Conservation (phyloP, 164 flowering plant species). For the Piper betle region DNA sequence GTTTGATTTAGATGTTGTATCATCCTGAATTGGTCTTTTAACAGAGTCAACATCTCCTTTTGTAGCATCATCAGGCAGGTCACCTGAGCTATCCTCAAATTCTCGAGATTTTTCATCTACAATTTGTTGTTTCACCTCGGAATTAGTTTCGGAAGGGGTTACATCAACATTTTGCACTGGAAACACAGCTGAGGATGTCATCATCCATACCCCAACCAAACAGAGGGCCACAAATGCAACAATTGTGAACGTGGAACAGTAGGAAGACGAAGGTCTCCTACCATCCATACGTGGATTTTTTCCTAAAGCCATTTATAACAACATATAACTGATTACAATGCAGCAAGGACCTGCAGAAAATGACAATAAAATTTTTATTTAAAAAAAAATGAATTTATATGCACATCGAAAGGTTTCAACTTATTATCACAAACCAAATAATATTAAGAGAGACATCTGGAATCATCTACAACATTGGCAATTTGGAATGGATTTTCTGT, state of each 20-base stretch:
- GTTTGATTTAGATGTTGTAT: slow-evolving; percentile 6
- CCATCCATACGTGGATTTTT: too few relatives aligned
- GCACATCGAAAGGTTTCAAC: too few relatives aligned
- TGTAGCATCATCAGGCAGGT: slow-evolving; percentile 17
- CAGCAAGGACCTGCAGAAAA: background rate
- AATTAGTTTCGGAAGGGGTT: slow-evolving; percentile 32
- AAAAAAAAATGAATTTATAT: too few relatives aligned
- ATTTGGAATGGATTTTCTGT: too few relatives aligned
- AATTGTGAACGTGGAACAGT: too few relatives aligned
- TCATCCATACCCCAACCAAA: slow-evolving; percentile 99
- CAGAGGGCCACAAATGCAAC: too few relatives aligned
- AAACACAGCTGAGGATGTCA: slow-evolving; percentile 74
- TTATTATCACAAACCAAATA: too few relatives aligned
- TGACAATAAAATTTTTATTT: too few relatives aligned
- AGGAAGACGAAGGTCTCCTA: too few relatives aligned
- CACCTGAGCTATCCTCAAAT: slow-evolving; percentile 23
- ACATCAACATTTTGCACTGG: slow-evolving; percentile 46
- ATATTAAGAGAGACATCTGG: too few relatives aligned
- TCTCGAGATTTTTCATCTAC: slow-evolving; percentile 10
- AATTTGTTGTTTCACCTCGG: slow-evolving; percentile 28
- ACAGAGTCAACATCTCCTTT: slow-evolving; percentile 13
- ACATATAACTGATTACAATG: background rate
- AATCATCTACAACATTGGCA: too few relatives aligned
- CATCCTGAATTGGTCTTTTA: slow-evolving; percentile 8
- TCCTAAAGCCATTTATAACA: too few relatives aligned